Base-by-base conservation (phyloP, 1,139 yeast genomes). In the Hanseniaspora gamundiae region DNA sequence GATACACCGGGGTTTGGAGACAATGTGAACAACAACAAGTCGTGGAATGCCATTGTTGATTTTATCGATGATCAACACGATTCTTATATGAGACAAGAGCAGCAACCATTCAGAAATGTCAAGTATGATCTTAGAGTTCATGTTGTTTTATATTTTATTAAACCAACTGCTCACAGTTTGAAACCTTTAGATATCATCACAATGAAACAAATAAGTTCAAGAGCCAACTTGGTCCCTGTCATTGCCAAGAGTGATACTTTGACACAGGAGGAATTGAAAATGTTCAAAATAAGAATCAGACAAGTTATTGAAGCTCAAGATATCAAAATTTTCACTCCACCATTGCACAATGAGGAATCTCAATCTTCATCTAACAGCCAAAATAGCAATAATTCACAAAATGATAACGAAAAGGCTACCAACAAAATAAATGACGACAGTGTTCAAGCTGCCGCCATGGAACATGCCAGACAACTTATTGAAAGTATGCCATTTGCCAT, bases 1-100 rank as follows among this genome's bases (percentile, higher is more conserved):
- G 99, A 91, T 65, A 91, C 98, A 8, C 98, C 98, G 16, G 98
- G 98, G 2, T 87, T 91, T 61, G 99, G 98, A 50, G 95, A 88
- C 66, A 86, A 87, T 61, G 94, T 91, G 56, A 83, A 91, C 70
- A 91, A 91, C 67, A 78, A 74, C 56, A 91, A 85, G 59, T 77
- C 95, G 44, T 93, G 96, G 96, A 83, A 82, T 54, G 91, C 96
- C 35, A 80, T 93, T 55, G 74, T 87, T 48, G 96, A 88, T 62
- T 91, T 88, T 58, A 76, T 91, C 51, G 98, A 91, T 64, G 98
- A 91, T 65, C 98, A 91, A 69, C 96, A 91, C 61, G 95, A 91
- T 65, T 74, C 84, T 27, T 88, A 68, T 61, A 83, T 91, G 94
- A 80, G 85, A 59, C 98, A 93, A 67, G 97, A 91, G 63, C 94